Evolutionary conservation across 169 alveolate genomes (phyloP).

Genomic region (Cyclospora cayetanensis): DNA sequence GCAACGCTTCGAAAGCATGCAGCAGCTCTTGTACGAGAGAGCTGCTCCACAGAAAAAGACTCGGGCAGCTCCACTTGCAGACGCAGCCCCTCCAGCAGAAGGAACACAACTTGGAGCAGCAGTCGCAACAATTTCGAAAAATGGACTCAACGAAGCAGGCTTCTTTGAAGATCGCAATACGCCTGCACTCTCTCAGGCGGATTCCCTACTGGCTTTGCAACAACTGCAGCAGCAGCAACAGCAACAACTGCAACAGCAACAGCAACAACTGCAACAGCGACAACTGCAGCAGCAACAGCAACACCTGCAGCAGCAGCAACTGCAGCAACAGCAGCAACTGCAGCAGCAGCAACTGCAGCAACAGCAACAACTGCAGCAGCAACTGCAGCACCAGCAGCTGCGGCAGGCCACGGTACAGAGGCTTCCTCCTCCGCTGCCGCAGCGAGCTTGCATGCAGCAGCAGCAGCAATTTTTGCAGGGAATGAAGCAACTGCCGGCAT

Average conservation of each 20-base stretch:
- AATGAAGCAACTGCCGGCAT: constrained; percentile 33
- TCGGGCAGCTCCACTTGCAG: neutral
- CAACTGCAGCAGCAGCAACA: neutral
- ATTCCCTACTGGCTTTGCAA: too few relatives aligned
- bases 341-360: neutral
- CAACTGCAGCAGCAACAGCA: neutral
- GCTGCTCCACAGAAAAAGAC: neutral
- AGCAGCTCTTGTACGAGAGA: constrained; percentile 77
- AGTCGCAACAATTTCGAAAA: neutral
- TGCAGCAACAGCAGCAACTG: neutral
- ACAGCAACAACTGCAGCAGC: neutral
- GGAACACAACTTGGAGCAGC: neutral
- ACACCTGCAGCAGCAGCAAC: neutral
- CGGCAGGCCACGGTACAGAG: neutral
- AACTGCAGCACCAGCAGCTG: constrained; percentile 16
- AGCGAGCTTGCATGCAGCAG: constrained; percentile 4
- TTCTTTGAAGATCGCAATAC: too few relatives aligned
- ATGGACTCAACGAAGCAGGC: too few relatives aligned
- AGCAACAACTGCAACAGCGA: neutral
- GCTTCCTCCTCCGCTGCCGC: neutral
- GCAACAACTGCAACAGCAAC: neutral
- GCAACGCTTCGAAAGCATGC: constrained; percentile 74
- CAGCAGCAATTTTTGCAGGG: constrained; percentile 31
- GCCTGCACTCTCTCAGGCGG: too few relatives aligned
- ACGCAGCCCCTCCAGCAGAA: neutral